Evolutionary conservation across 768 basidiomycete genomes (phyloP).

Genomic region (Hericium erinaceus): DNA sequence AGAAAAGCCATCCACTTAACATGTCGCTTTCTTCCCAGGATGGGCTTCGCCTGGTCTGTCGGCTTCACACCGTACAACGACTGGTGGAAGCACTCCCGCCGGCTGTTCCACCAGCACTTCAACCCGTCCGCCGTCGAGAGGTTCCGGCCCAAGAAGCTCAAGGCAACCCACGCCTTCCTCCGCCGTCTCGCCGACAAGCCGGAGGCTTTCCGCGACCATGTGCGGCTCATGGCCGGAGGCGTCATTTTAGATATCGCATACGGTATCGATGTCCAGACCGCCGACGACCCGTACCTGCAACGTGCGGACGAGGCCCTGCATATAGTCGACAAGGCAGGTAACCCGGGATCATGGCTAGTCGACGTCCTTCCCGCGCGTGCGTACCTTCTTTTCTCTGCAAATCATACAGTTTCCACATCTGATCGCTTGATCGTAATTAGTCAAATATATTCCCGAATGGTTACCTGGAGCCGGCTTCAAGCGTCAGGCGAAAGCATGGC

Average conservation of each 20-base stretch:
- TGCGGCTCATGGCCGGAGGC: constrained; percentile 20
- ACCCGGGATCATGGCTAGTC: constrained; percentile 19
- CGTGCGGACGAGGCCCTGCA: constrained; percentile 11
- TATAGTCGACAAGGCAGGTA: constrained; percentile 9
- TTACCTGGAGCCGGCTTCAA: constrained; percentile 11
- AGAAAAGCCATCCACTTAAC: not conserved
- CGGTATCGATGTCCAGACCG: constrained; percentile 9
- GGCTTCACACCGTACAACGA: constrained; percentile 23
- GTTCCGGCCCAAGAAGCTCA: constrained; percentile 23
- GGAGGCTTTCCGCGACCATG: constrained; percentile 23
- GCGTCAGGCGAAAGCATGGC: not conserved
- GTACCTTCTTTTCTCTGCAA: not conserved
- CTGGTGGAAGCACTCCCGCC: constrained; percentile 24
- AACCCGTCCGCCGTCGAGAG: constrained; percentile 14
- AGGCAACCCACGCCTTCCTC: constrained; percentile 23
- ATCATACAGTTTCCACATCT: too few species aligned
- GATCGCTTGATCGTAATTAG: not conserved
- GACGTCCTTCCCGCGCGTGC: constrained; percentile 18
- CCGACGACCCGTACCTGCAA: constrained; percentile 12
- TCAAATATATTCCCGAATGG: constrained; percentile 19
- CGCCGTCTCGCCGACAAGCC: constrained; percentile 24
- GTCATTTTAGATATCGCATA: constrained; percentile 13
- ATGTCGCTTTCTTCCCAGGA: constrained; percentile 1
- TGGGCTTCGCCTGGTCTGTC: constrained; percentile 15
- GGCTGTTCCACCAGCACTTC: constrained; percentile 21